Base-by-base conservation (phyloP, 2,329 filamentous ascomycete genomes). In the Cryphonectria carpinicola region DNA sequence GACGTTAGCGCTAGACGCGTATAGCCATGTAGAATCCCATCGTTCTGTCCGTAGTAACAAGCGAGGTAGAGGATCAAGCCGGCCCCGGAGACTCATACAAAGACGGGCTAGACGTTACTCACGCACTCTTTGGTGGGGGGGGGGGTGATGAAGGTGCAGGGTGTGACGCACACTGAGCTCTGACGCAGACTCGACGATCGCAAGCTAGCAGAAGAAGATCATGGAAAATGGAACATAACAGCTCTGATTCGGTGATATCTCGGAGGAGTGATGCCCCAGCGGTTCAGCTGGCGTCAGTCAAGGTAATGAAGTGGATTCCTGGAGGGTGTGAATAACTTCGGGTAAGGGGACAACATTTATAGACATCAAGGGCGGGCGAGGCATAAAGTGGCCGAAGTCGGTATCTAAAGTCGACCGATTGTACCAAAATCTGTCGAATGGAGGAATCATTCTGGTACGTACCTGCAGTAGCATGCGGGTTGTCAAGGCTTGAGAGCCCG, bases 221-320 rank as follows among this genome's bases (percentile, higher is more conserved):
- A 60, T 68, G 28, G 64, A 64, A 68, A 22, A 62, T 63, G 32
- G 35, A 43, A 46, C 17, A 68, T 68, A 60, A 58, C 35, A 19
- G 54, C 46, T 19, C 22, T 64, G 13, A 13, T 64, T 25, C 35
- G 66, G n/a, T 68, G 60, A 32, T 4, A 32, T 25, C 56, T 41
- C n/a, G 58, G 35, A n/a, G 19, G 64, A 13, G 43, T 63, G 41
- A 35, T 60, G 14, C 60, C 46, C 10, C 56, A 60, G 13, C 63
- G 60, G 46, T 56, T 39, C 46, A 56, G n/a, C 22, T 60, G 10
- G 66, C 46, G 14, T 62, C 58, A 14, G 35, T 68, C 5, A 22
- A 68, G 4, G 46, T 46, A 14, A 64, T 32, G 7, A 64, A 46
- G 60, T 3, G 60, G 43, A 14, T 63, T 68, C n/a, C 25, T 56